These are phyloP conservation scores for Gonium pectorale DNA, from an alignment of 139 green algal species.

Conservation along the genomic window DNA sequence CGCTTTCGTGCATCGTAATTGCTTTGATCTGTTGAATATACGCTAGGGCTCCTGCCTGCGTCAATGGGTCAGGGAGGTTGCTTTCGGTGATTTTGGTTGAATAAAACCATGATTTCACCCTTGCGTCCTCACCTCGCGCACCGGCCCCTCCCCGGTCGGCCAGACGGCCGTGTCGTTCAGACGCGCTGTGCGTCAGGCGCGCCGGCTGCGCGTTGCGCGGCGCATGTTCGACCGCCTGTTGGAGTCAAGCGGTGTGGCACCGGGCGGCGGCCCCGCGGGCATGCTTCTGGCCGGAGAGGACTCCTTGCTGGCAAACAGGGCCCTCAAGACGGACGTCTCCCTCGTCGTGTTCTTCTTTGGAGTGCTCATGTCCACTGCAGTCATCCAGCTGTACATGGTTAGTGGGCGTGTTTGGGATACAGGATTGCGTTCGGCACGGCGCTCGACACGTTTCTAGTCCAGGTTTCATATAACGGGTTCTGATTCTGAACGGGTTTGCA, in stretches of 20 bases:
- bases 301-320: slow-evolving; percentile 1
- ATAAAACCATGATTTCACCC: too few species aligned
- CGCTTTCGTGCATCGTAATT: too few species aligned
- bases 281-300: neutral
- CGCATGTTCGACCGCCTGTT: slow-evolving; percentile 10
- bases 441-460: too few species aligned
- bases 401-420: too few species aligned
- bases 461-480: too few species aligned
- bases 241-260: too few species aligned
- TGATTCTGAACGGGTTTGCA: too few species aligned
- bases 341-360: slow-evolving; percentile 52
- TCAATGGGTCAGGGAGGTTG: too few species aligned
- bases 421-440: too few species aligned
- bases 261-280: neutral
- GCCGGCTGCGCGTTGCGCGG: neutral
- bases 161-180: slow-evolving; percentile 39
- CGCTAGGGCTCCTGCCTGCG: too few species aligned
- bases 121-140: neutral
- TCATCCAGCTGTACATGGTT: slow-evolving; percentile 51
- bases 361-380: slow-evolving; percentile 40
- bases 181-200: neutral
- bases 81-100: too few species aligned
- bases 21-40: too few species aligned
- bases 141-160: neutral
- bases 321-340: neutral